phyloP scores from a whole-genome alignment of 2,329 filamentous ascomycete genomes.

The Lasiodiplodia theobromae region DNA sequence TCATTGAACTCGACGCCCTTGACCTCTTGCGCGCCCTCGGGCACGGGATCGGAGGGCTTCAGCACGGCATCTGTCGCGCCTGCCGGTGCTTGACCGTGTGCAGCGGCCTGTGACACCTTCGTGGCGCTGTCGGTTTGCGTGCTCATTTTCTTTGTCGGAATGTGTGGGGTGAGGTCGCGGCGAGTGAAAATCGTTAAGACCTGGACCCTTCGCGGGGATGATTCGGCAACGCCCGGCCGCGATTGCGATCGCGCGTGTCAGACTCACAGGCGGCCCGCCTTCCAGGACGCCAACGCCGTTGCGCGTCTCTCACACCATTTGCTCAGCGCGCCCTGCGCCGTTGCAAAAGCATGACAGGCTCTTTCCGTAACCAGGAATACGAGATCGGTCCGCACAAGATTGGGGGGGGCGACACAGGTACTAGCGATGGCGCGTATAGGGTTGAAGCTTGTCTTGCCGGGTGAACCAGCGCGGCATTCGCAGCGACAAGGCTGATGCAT shows the following conservation, averaged over 20 bases:
- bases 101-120: background rate
- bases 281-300: constrained; percentile 8
- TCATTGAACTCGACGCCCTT: constrained; percentile 92
- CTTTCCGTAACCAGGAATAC: constrained; percentile 6
- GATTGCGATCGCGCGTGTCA: constrained; percentile 22
- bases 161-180: constrained; percentile 25
- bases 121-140: constrained; percentile 20
- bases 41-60: constrained; percentile 81
- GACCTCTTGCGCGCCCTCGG: constrained; percentile 79
- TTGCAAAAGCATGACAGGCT: background rate
- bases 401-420: background rate
- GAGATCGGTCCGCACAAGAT: constrained; percentile 19
- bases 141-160: constrained; percentile 24
- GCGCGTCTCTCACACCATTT: constrained; percentile 17
- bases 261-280: constrained; percentile 1
- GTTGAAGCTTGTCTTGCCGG: constrained; percentile 7
- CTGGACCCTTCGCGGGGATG: constrained; percentile 20
- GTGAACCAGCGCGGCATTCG: background rate
- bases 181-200: constrained; percentile 21
- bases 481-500: background rate
- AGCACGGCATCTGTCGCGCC: constrained; percentile 78
- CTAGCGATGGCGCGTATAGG: constrained; percentile 5
- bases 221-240: constrained; percentile 20
- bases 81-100: constrained; percentile 44
- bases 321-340: constrained; percentile 3